These are phyloP conservation scores for Amaranthus hypochondriacus DNA, from an alignment of 148 eudicot species.

Conservation along the genomic window DNA sequence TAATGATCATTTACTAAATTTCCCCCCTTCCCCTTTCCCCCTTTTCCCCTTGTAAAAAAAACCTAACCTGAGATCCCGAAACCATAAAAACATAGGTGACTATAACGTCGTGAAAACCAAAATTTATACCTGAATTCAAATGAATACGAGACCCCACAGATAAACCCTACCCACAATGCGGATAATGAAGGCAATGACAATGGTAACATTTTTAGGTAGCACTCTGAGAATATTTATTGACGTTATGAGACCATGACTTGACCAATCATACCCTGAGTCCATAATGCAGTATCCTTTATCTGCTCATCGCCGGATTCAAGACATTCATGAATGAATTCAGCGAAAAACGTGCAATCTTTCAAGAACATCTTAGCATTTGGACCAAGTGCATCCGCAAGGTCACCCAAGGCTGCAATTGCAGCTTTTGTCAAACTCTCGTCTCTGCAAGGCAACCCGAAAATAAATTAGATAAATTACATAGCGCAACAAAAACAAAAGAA, in stretches of 20 bases:
- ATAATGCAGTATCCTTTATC: conserved; percentile 55
- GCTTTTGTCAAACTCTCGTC: conserved; percentile 64
- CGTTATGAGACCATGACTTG: conserved; percentile 38
- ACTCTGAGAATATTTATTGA: background rate
- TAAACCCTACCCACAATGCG: conserved; percentile 17
- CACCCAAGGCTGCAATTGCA: conserved; percentile 64
- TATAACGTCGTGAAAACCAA: conserved; percentile 18
- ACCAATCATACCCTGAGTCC: conserved; percentile 67
- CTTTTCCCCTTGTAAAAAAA: background rate
- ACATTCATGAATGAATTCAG: conserved; percentile 51
- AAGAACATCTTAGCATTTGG: conserved; percentile 38
- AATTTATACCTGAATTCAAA: conserved; percentile 19
- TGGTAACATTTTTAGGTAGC: conserved; percentile 4
- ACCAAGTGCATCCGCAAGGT: conserved; percentile 70
- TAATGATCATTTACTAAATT: background rate
- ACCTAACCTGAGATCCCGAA: background rate
- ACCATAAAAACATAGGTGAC: conserved; percentile 7
- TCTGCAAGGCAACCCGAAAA: conserved; percentile 28
- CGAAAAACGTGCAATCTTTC: conserved; percentile 37
- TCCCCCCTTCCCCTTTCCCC: background rate
- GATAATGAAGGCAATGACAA: conserved; percentile 14
- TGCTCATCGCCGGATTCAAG: conserved; percentile 57
- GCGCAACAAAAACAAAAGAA: background rate
- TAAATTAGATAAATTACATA: background rate
- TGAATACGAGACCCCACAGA: conserved; percentile 20